These are phyloP conservation scores for Calonectria naviculata DNA, from an alignment of 2,329 filamentous ascomycete genomes.

Conservation along the genomic window DNA sequence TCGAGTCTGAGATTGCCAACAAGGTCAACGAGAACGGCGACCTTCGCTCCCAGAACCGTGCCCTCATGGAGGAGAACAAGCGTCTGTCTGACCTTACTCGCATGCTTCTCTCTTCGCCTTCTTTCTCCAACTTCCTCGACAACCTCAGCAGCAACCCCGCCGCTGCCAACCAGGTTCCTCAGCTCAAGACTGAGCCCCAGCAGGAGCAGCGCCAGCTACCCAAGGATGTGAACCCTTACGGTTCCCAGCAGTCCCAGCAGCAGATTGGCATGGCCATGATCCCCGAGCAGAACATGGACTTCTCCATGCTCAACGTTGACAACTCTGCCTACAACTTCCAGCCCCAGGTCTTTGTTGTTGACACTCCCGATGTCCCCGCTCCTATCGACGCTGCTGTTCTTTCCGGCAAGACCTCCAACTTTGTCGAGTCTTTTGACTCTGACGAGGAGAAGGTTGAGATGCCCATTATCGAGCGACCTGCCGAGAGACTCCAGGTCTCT, in stretches of 20 bases:
- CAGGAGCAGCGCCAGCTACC: conserved; percentile 62
- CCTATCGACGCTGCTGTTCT: conserved; percentile 70
- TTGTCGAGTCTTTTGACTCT: conserved; percentile 58
- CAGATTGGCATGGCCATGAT: conserved; percentile 87
- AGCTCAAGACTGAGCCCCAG: conserved; percentile 53
- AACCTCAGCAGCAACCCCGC: conserved; percentile 72
- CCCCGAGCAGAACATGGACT: conserved; percentile 81
- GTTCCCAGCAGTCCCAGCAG: conserved; percentile 65
- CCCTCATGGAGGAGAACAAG: conserved; percentile 86
- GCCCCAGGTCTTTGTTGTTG: conserved; percentile 80
- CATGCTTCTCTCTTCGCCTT: conserved; percentile 82
- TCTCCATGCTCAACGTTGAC: conserved; percentile 75
- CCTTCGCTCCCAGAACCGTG: conserved; percentile 82
- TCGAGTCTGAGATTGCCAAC: conserved; percentile 87
- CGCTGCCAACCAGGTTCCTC: conserved; percentile 50
- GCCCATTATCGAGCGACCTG: conserved; percentile 62
- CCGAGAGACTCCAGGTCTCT: conserved; percentile 47
- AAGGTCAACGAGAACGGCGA: conserved; percentile 88
- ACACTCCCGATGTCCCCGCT: conserved; percentile 73
- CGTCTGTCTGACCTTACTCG: conserved; percentile 82
- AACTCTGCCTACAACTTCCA: conserved; percentile 69
- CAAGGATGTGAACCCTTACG: conserved; percentile 75
- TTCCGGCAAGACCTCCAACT: conserved; percentile 76
- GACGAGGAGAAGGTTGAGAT: conserved; percentile 68
- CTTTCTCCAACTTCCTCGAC: conserved; percentile 85